Conservation (phyloP, 2,329 filamentous ascomycete species). For the Fusarium stilboides region DNA sequence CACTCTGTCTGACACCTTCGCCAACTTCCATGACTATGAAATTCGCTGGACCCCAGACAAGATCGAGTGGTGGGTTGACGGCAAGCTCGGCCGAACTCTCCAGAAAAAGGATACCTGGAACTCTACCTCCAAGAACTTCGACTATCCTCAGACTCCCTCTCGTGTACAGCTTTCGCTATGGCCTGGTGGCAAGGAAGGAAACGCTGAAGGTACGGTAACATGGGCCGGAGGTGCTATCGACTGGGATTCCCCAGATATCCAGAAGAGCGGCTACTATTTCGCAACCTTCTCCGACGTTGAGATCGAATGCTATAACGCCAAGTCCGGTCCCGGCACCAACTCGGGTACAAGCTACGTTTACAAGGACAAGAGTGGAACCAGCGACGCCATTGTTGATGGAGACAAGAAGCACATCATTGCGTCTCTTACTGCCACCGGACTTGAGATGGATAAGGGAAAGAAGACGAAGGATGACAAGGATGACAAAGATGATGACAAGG, state of each 20-base stretch:
- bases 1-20: constrained; percentile 77
- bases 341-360: constrained; percentile 83
- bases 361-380: constrained; percentile 74
- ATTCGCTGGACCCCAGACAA: constrained; percentile 92
- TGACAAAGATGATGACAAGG: constrained; percentile 33
- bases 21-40: constrained; percentile 89
- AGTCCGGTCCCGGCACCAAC: constrained; percentile 74
- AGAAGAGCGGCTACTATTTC: constrained; percentile 89
- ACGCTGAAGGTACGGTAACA: constrained; percentile 85
- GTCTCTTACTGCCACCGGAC: constrained; percentile 85
- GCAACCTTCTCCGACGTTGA: constrained; percentile 82
- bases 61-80: constrained; percentile 91
- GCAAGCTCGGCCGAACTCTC: constrained; percentile 80
- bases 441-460: constrained; percentile 73
- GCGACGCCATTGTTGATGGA: constrained; percentile 83
- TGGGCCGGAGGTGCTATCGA: constrained; percentile 93
- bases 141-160: constrained; percentile 91
- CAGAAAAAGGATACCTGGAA: constrained; percentile 90
- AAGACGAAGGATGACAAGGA: constrained; percentile 41
- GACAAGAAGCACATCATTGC: constrained; percentile 82
- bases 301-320: constrained; percentile 87
- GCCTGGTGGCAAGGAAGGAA: constrained; percentile 87
- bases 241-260: constrained; percentile 85
- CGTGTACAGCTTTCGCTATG: constrained; percentile 95
- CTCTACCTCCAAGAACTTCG: constrained; percentile 82